Base-by-base conservation (phyloP, 2,329 filamentous ascomycete genomes). In the Cladosporium austrohemisphaericum region DNA sequence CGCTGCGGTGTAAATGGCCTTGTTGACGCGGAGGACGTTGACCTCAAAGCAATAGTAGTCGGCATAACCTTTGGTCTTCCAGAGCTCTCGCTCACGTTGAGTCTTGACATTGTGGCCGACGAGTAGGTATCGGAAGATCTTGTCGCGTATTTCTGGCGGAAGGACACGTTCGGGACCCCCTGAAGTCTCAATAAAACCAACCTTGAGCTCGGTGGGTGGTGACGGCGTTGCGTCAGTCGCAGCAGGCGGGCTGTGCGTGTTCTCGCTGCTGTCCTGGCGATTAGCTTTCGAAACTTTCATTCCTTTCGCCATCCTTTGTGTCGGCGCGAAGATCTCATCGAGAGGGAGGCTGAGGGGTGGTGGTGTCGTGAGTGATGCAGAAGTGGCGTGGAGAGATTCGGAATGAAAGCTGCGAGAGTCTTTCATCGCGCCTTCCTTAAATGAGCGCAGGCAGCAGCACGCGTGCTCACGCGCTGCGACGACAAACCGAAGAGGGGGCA, bases 1-100 rank as follows among this genome's bases (percentile, higher is more conserved):
- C 7, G 56, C 60, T 43, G 64, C 62, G 3, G 52, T 29, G 48
- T 61, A 43, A 13, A 61, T 29, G 29, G 55, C 50, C 33, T 53
- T 57, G 41, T 47, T 55, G 9, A 37, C 38, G 8, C 43, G 20
- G 2, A 62, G 50, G 14, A 56, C 48, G 22, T 40, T 40, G 11
- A 40, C 36, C 20, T 40, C 4, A n/a, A 40, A 40, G n/a, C 20
- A 3, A 14, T 40, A 40, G 5, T 40, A 16, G 22, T 40, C n/a
- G 4, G 36, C 22, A 13, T 9, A 18, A 9, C 36, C 36, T 26
- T 26, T 40, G 7, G 23, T 16, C 4, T 40, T 26, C 36, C 36
- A 40, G 36, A 40, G 7, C 8, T 26, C 22, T n/a, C 22, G 14
- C 11, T 40, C n/a, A 9, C 36, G 36, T 23, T 40, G 36, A 11